These are phyloP conservation scores for Microbotryomycetes sp. DNA, from an alignment of 1,284 basidiomycete genomes.

Conservation along the genomic window DNA sequence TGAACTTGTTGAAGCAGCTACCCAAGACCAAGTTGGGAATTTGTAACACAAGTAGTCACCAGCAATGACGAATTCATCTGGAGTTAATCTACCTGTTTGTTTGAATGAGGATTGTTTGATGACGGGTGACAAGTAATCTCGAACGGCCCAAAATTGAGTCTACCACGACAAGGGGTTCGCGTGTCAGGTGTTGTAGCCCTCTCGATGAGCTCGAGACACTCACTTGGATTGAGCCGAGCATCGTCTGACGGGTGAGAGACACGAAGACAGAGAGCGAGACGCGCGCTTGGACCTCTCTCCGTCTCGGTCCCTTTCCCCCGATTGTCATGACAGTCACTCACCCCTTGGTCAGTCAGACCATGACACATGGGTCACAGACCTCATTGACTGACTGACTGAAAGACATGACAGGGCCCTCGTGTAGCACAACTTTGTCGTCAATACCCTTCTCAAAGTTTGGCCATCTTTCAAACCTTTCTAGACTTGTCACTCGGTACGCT, in stretches of 20 bases:
- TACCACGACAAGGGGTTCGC: no score
- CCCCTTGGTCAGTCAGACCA: constrained; percentile 10
- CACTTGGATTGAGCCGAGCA: constrained; percentile 34
- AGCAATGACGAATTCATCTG: constrained; percentile 86
- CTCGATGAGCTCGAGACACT: not conserved
- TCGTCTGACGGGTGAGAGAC: not conserved
- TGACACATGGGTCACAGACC: no score
- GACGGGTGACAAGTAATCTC: constrained; percentile 93
- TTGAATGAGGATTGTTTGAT: constrained; percentile 98
- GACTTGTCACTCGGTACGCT: constrained; percentile 38
- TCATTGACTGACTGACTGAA: not conserved
- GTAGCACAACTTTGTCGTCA: constrained; percentile 12
- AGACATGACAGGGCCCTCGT: constrained; percentile 9
- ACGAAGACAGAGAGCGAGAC: not conserved
- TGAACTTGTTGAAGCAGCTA: no score
- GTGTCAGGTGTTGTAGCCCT: not conserved
- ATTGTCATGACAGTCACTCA: constrained; percentile 17
- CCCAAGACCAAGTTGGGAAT: constrained; percentile 94
- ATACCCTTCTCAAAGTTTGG: constrained; percentile 38
- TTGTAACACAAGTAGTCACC: constrained; percentile 93
- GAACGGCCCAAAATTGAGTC: constrained; percentile 90
- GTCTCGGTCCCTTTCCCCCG: not conserved
- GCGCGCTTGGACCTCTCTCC: not conserved
- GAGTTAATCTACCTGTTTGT: constrained; percentile 69
- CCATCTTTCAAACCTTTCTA: constrained; percentile 40